These are phyloP conservation scores for Lasiosphaeria miniovina DNA, from an alignment of 495 filamentous ascomycete species.

Conservation along the genomic window DNA sequence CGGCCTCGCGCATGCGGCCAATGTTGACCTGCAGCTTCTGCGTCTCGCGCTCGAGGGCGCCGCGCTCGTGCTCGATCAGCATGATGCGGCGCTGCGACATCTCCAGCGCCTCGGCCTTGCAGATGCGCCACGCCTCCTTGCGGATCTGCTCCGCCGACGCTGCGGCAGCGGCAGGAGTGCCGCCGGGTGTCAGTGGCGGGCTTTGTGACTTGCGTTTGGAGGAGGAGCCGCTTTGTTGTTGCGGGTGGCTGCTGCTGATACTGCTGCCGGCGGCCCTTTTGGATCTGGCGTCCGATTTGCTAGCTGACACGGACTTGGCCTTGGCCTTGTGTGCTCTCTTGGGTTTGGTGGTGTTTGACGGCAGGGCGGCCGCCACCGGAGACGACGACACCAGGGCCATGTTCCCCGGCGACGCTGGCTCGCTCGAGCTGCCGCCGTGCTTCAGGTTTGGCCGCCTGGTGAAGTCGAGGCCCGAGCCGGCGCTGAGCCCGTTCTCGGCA, in stretches of 20 bases:
- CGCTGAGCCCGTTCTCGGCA: background rate
- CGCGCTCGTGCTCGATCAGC: conserved; percentile 25
- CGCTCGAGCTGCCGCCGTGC: background rate
- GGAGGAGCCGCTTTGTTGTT: background rate
- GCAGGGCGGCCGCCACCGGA: background rate
- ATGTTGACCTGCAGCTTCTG: conserved; percentile 24
- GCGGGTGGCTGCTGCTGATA: background rate
- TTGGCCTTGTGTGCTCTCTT: background rate
- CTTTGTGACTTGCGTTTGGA: background rate
- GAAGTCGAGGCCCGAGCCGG: background rate
- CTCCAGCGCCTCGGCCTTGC: conserved; percentile 22
- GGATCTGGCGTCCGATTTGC: background rate
- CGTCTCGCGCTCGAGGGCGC: conserved; percentile 24
- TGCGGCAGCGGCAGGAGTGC: too few species aligned
- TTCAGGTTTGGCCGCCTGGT: background rate
- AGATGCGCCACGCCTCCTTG: conserved; percentile 27
- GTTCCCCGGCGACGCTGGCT: background rate
- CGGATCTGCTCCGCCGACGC: conserved; percentile 19
- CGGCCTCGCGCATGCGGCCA: conserved; percentile 17
- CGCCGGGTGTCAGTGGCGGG: background rate
- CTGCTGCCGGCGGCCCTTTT: background rate
- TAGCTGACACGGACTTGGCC: background rate
- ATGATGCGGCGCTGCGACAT: conserved; percentile 25
- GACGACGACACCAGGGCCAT: too few species aligned
- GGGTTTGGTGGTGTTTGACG: background rate